Conservation (phyloP, 108 stramenopile species). For the Cylindrotheca fusiformis region DNA sequence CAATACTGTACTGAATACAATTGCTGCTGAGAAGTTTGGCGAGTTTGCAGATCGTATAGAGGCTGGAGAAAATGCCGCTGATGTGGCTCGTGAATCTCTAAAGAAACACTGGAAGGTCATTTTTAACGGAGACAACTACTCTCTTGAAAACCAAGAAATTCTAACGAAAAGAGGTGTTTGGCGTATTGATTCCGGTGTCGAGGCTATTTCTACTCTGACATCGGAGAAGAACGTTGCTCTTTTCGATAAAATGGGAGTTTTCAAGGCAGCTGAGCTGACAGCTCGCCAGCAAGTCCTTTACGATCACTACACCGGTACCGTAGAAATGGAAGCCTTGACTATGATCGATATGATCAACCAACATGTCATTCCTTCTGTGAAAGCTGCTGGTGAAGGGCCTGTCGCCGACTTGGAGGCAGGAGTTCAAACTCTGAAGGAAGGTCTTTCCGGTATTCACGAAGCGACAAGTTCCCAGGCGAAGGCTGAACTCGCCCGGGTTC, state of each 20-base stretch:
- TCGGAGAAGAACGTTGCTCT: slow-evolving; percentile 86
- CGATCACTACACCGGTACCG: slow-evolving; percentile 91
- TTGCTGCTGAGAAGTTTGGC: slow-evolving; percentile 88
- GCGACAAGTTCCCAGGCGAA: slow-evolving; percentile 64
- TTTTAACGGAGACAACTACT: slow-evolving; percentile 97
- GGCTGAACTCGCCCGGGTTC: slow-evolving; percentile 74
- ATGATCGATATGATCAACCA: slow-evolving; percentile 95
- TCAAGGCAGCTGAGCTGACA: slow-evolving; percentile 78
- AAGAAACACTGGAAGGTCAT: slow-evolving; percentile 88
- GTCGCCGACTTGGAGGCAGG: slow-evolving; percentile 68
- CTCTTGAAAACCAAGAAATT: slow-evolving; percentile 68
- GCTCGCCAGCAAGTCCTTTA: slow-evolving; percentile 87
- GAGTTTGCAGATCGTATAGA: slow-evolving; percentile 90
- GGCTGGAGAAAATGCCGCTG: slow-evolving; percentile 61
- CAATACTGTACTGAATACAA: slow-evolving; percentile 94
- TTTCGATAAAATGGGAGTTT: slow-evolving; percentile 90
- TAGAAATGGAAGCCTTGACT: slow-evolving; percentile 90
- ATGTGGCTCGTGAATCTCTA: slow-evolving; percentile 76
- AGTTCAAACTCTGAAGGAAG: slow-evolving; percentile 61
- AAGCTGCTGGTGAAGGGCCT: slow-evolving; percentile 66
- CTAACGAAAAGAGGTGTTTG: slow-evolving; percentile 88
- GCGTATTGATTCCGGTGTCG: slow-evolving; percentile 93
- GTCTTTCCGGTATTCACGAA: slow-evolving; percentile 62
- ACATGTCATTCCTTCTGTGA: slow-evolving; percentile 88
- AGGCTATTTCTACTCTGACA: slow-evolving; percentile 79